Evolutionary conservation across 257 asterid species (phyloP).

Genomic region (Gardenia jasminoides): DNA sequence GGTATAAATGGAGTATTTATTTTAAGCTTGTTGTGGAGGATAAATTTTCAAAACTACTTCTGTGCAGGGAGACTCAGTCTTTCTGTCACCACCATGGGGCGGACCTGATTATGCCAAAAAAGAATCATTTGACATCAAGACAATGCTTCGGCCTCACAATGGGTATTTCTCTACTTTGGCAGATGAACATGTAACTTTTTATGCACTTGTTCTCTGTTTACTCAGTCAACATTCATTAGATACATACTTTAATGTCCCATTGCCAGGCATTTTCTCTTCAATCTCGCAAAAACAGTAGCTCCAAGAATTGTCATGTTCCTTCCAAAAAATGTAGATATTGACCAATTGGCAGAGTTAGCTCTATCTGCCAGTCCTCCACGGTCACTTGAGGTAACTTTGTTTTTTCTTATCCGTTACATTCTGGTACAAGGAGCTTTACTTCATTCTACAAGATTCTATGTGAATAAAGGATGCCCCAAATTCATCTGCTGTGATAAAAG

Average conservation of each 20-base stretch:
- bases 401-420: neutral
- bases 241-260: neutral
- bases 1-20: neutral
- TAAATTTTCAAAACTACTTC: neutral
- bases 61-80: slow-evolving; percentile 73
- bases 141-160: slow-evolving; percentile 83
- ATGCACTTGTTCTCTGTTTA: neutral
- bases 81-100: slow-evolving; percentile 99
- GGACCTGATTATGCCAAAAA: slow-evolving; percentile 87
- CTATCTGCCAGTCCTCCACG: slow-evolving; percentile 73
- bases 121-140: slow-evolving; percentile 58
- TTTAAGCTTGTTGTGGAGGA: neutral
- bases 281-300: slow-evolving; percentile 57
- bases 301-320: slow-evolving; percentile 82
- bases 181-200: neutral
- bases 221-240: neutral
- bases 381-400: slow-evolving; percentile 69
- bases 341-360: slow-evolving; percentile 73
- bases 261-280: slow-evolving; percentile 55
- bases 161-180: slow-evolving; percentile 51
- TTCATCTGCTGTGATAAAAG: neutral
- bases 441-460: neutral
- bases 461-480: neutral
- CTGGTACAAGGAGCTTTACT: neutral
- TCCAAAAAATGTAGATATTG: slow-evolving; percentile 74